phyloP scores from a whole-genome alignment of 2,329 filamentous ascomycete genomes.

The Alternaria ventricosa region DNA sequence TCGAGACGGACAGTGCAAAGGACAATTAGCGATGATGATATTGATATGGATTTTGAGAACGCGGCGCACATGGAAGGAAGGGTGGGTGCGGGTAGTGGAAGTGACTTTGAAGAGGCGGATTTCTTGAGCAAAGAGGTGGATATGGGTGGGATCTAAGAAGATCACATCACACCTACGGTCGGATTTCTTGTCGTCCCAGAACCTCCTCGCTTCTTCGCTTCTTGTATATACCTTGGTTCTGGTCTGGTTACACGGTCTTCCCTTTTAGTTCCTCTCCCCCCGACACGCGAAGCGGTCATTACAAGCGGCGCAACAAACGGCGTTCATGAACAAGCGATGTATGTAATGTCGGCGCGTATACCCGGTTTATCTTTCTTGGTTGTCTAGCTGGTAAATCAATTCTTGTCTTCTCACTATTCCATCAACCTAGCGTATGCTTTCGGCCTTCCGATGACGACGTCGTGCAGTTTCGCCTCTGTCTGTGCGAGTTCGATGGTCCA shows the following conservation, averaged over 20 bases:
- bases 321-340: conserved; percentile 7
- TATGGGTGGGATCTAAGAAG: conserved; percentile 40
- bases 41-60: conserved; percentile 44
- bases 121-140: conserved; percentile 56
- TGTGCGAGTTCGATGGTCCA: no score
- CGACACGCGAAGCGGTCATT: background rate
- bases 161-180: background rate
- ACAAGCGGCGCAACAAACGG: conserved; percentile 5
- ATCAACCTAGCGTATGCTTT: no score
- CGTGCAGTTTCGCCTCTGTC: no score
- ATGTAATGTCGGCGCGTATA: conserved; percentile 22
- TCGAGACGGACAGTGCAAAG: conserved; percentile 16
- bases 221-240: conserved; percentile 3
- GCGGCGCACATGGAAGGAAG: conserved; percentile 42
- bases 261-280: background rate
- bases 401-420: background rate
- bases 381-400: background rate
- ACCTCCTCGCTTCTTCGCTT: conserved; percentile 4
- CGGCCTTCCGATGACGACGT: no score
- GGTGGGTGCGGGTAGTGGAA: conserved; percentile 45
- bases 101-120: conserved; percentile 72
- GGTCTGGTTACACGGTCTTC: background rate
- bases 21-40: conserved; percentile 30
- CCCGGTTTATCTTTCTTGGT: conserved; percentile 9
- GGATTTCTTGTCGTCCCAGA: background rate